Base-by-base conservation (phyloP, 306 rosid species). In the Fragaria iinumae region DNA sequence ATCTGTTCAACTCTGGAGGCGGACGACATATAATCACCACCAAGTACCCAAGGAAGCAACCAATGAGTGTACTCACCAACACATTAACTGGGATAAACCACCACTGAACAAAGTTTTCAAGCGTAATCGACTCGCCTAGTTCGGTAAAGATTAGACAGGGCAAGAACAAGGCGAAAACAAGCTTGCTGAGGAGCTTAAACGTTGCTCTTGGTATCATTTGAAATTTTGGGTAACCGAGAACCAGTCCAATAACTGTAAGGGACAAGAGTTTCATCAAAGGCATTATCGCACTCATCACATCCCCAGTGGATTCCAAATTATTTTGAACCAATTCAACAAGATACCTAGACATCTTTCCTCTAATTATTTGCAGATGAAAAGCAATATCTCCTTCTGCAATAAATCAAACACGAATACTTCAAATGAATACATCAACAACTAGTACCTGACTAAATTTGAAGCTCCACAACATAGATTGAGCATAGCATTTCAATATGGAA, bases 71-170 rank as follows among this genome's bases (percentile, higher is more conserved):
- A 74, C 96, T 90, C 67, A 93, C 83, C 0, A 91, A 71, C 63
- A 93, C 96, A 71, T 90, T 93, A 44, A 89, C 80, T 2, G 98
- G 98, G 55, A 93, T 90, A 83, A 93, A 91, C 98, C 96, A 91
- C 98, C 97, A 93, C 34, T 77, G 82, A 59, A 45, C 45, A 5
- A 93, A 77, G 78, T 88, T 91, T 17, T 86, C 39, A 44, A 87
- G 85, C 6, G 97, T 91, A 36, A 91, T 90, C 75, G 90, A 88
- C 63, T 74, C 81, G 63, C 97, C 98, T 17, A 93, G 91, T 74
- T 91, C 93, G 14, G 89, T 86, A 78, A 93, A 93, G 70, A 93
- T 91, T 62, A 93, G 81, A 79, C 98, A 93, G 1, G 98, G 98
- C 88, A 93, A 85, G 84, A 93, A 93, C 79, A 93, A 74, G 8